Base-by-base conservation (phyloP, 768 basidiomycete genomes). In the Boletus sensibilis region DNA sequence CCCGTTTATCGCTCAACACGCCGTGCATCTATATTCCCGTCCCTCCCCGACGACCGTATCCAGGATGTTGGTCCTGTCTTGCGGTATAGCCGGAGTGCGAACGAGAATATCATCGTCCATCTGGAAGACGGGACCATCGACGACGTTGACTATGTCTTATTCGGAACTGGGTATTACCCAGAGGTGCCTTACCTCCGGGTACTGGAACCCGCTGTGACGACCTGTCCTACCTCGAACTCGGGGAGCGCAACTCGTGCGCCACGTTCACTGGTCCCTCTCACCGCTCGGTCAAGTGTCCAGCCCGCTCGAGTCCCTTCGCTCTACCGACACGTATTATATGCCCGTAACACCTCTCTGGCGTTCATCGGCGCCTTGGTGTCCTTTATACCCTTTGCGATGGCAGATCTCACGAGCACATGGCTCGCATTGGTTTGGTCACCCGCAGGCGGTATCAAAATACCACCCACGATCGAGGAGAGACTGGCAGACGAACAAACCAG, bases 361-460 rank as follows among this genome's bases (percentile, higher is more conserved):
- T 82, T 82, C 66, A 69, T 78, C 35, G 79, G 78, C 38, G 68
- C 76, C 1, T 56, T 75, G 11, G 65, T 79, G 50, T 73, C 74
- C 16, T 78, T 75, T 59, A 81, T 76, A 10, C 81, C 81, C 3
- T 82, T 82, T 62, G 71, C 71, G 5, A 69, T 81, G 57, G 76
- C 77, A 1, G 80, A 82, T 55, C 68, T 83, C 44, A 71, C 70
- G n/a, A 79, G 77, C 64, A 79, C 77, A 4, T 82, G 78, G 78
- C 72, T 83, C 39, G 63, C 79, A 1, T 66, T 79, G 21, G 73
- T 74, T 2, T 82, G 79, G 78, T 53, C 58, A 1, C 37, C 47
- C 1, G 34, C 44, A 3, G 60, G 68, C 2, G 55, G 63, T 29
- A 60, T 75, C 14, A 14, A 57, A 2, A 73, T 78, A 54, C 79